phyloP scores from a whole-genome alignment of 2,329 filamentous ascomycete species.

The Teratosphaeria viscida region DNA sequence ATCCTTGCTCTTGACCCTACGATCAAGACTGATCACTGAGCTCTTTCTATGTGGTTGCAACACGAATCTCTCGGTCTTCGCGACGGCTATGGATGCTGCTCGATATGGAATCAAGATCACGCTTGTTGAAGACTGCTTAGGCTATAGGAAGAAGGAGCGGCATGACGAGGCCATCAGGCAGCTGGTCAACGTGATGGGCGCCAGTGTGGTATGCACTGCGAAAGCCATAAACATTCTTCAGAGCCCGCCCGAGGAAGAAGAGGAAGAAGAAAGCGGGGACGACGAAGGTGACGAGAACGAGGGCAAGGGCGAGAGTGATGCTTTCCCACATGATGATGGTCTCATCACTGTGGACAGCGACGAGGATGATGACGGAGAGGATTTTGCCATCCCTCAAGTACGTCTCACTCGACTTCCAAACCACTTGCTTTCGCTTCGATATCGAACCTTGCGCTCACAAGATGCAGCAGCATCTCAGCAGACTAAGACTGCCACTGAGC shows the following conservation, averaged over 20 bases:
- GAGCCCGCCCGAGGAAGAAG: slow-evolving; percentile 6
- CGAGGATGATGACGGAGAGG: slow-evolving; percentile 11
- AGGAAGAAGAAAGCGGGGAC: slow-evolving; percentile 5
- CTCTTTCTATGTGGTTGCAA: slow-evolving; percentile 81
- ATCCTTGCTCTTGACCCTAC: slow-evolving; percentile 61
- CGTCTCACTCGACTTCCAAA: background rate
- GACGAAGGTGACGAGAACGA: slow-evolving; percentile 4
- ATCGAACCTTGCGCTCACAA: slow-evolving; percentile 8
- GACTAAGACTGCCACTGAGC: slow-evolving; percentile 13
- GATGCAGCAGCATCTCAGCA: slow-evolving; percentile 6
- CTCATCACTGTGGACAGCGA: slow-evolving; percentile 8
- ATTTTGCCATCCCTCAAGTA: background rate
- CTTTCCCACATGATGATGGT: background rate
- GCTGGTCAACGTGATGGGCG: slow-evolving; percentile 66
- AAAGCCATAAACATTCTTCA: slow-evolving; percentile 29
- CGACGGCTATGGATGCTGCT: slow-evolving; percentile 82
- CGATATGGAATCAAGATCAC: slow-evolving; percentile 80
- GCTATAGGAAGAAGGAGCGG: slow-evolving; percentile 59
- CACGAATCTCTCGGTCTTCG: slow-evolving; percentile 80
- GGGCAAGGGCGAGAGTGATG: slow-evolving; percentile 5
- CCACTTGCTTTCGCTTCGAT: slow-evolving; percentile 1
- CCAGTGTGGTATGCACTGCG: slow-evolving; percentile 50
- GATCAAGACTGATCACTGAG: slow-evolving; percentile 80
- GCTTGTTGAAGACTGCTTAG: slow-evolving; percentile 78
- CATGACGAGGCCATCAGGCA: slow-evolving; percentile 61